Evolutionary conservation across 257 asterid species (phyloP).

Genomic region (Rhazya stricta): DNA sequence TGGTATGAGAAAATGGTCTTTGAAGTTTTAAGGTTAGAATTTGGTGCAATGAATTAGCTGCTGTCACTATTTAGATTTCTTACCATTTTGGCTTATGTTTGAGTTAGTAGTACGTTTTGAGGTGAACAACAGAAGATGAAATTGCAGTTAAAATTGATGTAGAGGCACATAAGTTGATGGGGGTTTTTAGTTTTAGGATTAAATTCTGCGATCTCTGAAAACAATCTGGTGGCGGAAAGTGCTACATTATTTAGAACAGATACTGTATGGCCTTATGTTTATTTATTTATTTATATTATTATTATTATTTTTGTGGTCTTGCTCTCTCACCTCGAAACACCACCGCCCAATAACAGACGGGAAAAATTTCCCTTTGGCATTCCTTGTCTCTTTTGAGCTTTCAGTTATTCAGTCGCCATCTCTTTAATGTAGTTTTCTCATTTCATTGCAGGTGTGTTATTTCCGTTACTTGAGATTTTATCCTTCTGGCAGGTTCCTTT

Average conservation of each 20-base stretch:
- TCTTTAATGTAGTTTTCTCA: neutral
- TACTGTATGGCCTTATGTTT: neutral
- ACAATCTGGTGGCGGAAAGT: neutral
- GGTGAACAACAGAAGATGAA: neutral
- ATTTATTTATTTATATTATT: too few relatives aligned
- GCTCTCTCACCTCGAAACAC: neutral
- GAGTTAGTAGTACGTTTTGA: neutral
- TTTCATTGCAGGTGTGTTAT: slow-evolving; percentile 79
- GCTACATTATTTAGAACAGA: neutral
- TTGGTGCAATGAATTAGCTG: neutral
- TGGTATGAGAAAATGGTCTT: neutral
- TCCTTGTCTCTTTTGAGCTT: neutral
- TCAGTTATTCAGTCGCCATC: slow-evolving; percentile 4
- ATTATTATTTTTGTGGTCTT: neutral
- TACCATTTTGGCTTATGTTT: neutral
- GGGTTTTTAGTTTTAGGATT: neutral
- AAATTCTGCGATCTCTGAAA: neutral
- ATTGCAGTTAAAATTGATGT: neutral
- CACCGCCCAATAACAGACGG: neutral
- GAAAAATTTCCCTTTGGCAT: neutral
- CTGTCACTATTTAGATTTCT: neutral
- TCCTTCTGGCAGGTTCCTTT: slow-evolving; percentile 91
- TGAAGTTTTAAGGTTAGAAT: neutral
- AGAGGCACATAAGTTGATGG: neutral
- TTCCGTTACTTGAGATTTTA: slow-evolving; percentile 87